Percentiles rank a stretch among this genome's conserved stretches.
phyloP scores from a whole-genome alignment of 1,284 basidiomycete genomes.

The Quambalaria eucalypti region DNA sequence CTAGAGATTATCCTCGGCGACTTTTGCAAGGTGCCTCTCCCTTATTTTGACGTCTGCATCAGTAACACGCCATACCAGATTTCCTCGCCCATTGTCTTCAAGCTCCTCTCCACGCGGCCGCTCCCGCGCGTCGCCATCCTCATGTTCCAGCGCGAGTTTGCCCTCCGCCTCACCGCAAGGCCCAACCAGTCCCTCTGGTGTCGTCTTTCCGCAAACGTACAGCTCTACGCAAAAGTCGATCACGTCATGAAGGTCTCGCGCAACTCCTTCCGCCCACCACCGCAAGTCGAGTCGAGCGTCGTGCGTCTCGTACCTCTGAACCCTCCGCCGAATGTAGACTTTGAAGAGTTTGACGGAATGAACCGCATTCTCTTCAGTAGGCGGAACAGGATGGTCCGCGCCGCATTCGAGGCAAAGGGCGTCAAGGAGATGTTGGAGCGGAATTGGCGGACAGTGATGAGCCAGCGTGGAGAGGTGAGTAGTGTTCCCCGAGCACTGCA shows the following conservation, averaged over 20 bases:
- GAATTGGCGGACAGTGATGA: slow-evolving; percentile 90
- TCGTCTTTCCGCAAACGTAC: slow-evolving; percentile 85
- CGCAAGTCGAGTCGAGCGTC: slow-evolving; percentile 86
- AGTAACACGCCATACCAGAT: slow-evolving; percentile 99
- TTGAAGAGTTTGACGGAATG: slow-evolving; percentile 95
- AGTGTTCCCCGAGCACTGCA: neutral
- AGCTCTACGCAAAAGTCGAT: slow-evolving; percentile 89
- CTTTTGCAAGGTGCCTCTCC: slow-evolving; percentile 90
- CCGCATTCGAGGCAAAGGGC: slow-evolving; percentile 80
- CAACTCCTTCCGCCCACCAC: slow-evolving; percentile 93
- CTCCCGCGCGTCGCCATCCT: slow-evolving; percentile 87
- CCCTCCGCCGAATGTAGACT: slow-evolving; percentile 87
- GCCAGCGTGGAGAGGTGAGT: slow-evolving; percentile 56
- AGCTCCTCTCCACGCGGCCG: slow-evolving; percentile 88
- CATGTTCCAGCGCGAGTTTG: slow-evolving; percentile 99
- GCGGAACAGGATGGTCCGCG: slow-evolving; percentile 81
- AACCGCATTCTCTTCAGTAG: slow-evolving; percentile 81
- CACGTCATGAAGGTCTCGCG: slow-evolving; percentile 92
- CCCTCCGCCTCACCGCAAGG: slow-evolving; percentile 77
- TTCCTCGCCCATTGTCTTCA: slow-evolving; percentile 93
- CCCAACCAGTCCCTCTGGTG: slow-evolving; percentile 86
- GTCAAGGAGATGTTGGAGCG: slow-evolving; percentile 88
- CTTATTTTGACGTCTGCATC: slow-evolving; percentile 98
- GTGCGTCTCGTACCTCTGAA: slow-evolving; percentile 84
- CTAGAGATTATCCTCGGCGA: slow-evolving; percentile 91